These are phyloP conservation scores for Allomyces javanicus DNA, from an alignment of 192 early-diverging fungal species.

Conservation along the genomic window DNA sequence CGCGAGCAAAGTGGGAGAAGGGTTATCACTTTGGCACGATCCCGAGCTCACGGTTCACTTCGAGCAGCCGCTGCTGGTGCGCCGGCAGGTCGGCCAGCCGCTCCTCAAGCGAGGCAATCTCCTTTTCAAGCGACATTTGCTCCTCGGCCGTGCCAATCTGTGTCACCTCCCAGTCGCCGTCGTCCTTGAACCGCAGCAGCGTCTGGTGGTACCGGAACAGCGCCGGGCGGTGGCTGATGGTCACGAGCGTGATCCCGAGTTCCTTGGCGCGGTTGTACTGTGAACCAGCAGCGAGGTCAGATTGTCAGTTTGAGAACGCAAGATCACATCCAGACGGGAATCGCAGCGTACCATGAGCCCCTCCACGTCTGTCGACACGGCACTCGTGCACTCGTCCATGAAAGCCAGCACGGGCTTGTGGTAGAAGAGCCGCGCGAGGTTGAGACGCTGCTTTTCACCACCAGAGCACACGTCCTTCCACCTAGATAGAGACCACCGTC, in stretches of 20 bases:
- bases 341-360: conserved; percentile 3
- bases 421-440: conserved; percentile 26
- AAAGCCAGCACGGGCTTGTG: conserved; percentile 11
- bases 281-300: conserved; percentile 27
- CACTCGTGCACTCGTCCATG: conserved; percentile 7
- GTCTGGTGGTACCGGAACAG: conserved; percentile 27
- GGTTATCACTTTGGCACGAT: no score
- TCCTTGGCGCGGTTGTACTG: conserved; percentile 40
- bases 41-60: neutral
- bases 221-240: conserved; percentile 58
- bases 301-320: neutral
- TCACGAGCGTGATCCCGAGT: conserved; percentile 63
- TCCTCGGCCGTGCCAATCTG: neutral
- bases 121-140: neutral
- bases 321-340: neutral
- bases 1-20: no score
- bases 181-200: conserved; percentile 16
- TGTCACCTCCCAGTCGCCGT: conserved; percentile 10
- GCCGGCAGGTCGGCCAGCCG: neutral
- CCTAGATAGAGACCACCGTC: neutral
- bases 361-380: conserved; percentile 7
- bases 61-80: neutral
- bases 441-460: conserved; percentile 11
- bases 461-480: conserved; percentile 18
- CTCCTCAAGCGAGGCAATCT: neutral